Evolutionary conservation across 1,139 yeast species (phyloP).

Genomic region (Martiniozyma asiatica): DNA sequence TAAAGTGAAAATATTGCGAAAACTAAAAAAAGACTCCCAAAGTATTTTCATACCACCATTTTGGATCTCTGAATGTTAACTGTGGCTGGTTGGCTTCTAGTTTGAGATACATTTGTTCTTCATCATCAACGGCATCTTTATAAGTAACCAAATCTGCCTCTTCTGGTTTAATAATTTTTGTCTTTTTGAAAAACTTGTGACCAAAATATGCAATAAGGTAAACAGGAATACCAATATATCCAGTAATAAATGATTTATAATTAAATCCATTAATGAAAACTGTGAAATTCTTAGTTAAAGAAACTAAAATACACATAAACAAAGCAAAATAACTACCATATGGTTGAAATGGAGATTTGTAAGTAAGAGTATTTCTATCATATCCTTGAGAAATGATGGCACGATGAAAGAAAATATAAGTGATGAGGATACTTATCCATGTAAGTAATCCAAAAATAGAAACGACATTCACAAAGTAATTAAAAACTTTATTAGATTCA

Average conservation of each 20-base stretch:
- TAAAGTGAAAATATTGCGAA: constrained; percentile 2
- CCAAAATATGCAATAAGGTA: constrained; percentile 43
- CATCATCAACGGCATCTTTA: constrained; percentile 7
- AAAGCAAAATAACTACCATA: constrained; percentile 51
- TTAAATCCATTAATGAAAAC: constrained; percentile 40
- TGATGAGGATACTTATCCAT: constrained; percentile 53
- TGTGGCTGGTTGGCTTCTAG: neutral
- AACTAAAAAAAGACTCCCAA: constrained; percentile 2
- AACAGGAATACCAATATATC: constrained; percentile 67
- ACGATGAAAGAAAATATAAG: constrained; percentile 50
- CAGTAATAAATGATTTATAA: constrained; percentile 58
- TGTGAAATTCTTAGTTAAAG: constrained; percentile 64
- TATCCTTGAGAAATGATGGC: constrained; percentile 60
- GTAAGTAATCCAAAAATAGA: constrained; percentile 60
- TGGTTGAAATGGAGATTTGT: constrained; percentile 57
- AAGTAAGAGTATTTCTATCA: constrained; percentile 35
- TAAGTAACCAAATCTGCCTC: constrained; percentile 56
- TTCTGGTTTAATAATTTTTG: constrained; percentile 37
- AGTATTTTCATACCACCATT: constrained; percentile 5
- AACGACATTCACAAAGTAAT: constrained; percentile 58
- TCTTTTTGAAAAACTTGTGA: constrained; percentile 44
- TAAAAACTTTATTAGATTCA: constrained; percentile 43
- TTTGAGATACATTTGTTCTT: constrained; percentile 2
- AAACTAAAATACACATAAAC: constrained; percentile 40
- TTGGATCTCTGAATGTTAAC: neutral